A percentile compares a stretch with the other conserved stretches of the same genome.
Conservation (phyloP, 2,329 filamentous ascomycete species). For the Microdochium nivale region DNA sequence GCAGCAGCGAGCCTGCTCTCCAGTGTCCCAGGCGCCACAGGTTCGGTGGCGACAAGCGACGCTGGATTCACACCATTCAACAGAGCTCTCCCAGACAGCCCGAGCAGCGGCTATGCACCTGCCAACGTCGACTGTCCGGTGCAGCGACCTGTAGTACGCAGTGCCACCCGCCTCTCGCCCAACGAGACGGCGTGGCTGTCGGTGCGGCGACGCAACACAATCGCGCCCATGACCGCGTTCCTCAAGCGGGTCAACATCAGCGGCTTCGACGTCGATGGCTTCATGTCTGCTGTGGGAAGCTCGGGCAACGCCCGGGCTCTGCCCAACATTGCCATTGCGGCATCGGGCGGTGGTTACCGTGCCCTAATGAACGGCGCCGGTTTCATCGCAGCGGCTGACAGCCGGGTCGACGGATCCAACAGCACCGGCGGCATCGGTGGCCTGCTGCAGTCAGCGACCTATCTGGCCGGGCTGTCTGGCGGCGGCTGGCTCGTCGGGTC, state of each 20-base stretch:
- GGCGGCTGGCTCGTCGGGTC: slow-evolving; percentile 71
- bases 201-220: neutral
- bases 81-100: neutral
- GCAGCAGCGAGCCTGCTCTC: neutral
- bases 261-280: slow-evolving; percentile 53
- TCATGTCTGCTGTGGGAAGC: slow-evolving; percentile 58
- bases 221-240: neutral
- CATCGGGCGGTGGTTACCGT: slow-evolving; percentile 65
- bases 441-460: slow-evolving; percentile 61
- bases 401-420: slow-evolving; percentile 51
- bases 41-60: neutral
- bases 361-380: slow-evolving; percentile 65
- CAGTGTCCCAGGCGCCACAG: neutral
- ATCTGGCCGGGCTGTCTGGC: slow-evolving; percentile 65
- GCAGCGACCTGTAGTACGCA: neutral
- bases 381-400: slow-evolving; percentile 60
- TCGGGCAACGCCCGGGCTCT: slow-evolving; percentile 52
- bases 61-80: neutral
- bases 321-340: slow-evolving; percentile 51
- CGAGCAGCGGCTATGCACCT: neutral
- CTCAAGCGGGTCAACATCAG: neutral
- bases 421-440: slow-evolving; percentile 55
- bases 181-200: neutral
- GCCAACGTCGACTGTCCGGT: neutral
- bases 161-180: neutral